Conservation (phyloP, 768 basidiomycete species). For the Gymnopilus junonius region DNA sequence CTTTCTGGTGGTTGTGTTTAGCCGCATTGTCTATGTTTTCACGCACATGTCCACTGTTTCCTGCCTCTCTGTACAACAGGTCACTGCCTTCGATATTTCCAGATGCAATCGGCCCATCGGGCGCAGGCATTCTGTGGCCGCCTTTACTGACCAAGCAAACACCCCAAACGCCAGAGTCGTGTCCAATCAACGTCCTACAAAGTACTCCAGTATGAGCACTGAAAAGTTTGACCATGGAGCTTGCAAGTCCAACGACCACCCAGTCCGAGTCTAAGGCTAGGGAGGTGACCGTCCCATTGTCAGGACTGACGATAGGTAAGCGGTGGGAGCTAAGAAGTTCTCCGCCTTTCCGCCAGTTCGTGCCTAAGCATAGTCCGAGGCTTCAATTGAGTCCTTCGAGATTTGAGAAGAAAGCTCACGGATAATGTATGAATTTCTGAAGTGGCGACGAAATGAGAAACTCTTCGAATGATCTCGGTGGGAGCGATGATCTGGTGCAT, state of each 20-base stretch:
- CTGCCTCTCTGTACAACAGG: background rate
- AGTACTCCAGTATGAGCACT: slow-evolving; percentile 78
- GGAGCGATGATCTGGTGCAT: background rate
- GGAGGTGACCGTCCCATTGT: slow-evolving; percentile 63
- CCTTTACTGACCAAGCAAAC: slow-evolving; percentile 77
- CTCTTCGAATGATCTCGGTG: slow-evolving; percentile 1
- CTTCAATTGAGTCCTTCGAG: background rate
- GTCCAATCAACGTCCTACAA: slow-evolving; percentile 78
- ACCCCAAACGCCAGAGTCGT: slow-evolving; percentile 92
- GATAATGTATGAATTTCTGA: slow-evolving; percentile 73
- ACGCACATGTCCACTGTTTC: background rate
- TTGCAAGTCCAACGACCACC: slow-evolving; percentile 90
- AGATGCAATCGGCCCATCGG: background rate
- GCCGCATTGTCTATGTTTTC: background rate
- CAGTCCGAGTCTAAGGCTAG: slow-evolving; percentile 82
- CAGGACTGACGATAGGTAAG: slow-evolving; percentile 36
- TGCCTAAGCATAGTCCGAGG: slow-evolving; percentile 49
- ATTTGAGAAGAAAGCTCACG: slow-evolving; percentile 45
- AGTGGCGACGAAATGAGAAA: slow-evolving; percentile 71
- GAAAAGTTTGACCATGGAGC: slow-evolving; percentile 84
- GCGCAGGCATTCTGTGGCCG: slow-evolving; percentile 34
- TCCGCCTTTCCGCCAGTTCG: slow-evolving; percentile 82
- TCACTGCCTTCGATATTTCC: background rate
- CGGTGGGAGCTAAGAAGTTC: slow-evolving; percentile 69
- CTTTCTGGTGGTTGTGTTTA: background rate